These are phyloP conservation scores for Ambispora gerdemannii DNA, from an alignment of 192 early-diverging fungal species.

Conservation along the genomic window DNA sequence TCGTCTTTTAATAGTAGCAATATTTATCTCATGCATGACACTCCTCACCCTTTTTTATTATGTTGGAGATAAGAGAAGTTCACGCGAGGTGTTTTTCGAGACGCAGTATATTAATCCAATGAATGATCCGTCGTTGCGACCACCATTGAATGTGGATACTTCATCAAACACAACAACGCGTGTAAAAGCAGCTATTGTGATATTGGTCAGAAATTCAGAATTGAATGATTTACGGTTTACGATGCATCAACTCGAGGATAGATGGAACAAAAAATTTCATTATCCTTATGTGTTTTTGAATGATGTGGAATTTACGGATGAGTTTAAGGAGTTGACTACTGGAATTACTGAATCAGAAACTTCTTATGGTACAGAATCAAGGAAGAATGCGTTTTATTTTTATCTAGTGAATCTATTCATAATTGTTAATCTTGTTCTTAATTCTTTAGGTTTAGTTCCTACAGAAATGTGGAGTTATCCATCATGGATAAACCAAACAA, in stretches of 20 bases:
- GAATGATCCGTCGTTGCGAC: neutral
- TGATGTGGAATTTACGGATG: constrained; percentile 67
- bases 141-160: too few relatives aligned
- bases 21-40: too few relatives aligned
- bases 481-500: constrained; percentile 62
- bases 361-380: constrained; percentile 10
- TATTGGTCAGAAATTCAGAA: constrained; percentile 71
- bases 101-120: neutral
- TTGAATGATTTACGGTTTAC: constrained; percentile 59
- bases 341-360: constrained; percentile 33
- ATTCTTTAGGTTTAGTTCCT: constrained; percentile 57
- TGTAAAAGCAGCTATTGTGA: constrained; percentile 68
- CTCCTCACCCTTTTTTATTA: too few relatives aligned
- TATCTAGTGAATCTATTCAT: neutral
- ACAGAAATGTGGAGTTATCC: constrained; percentile 76
- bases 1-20: too few relatives aligned
- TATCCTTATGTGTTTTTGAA: constrained; percentile 88
- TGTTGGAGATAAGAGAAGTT: too few relatives aligned
- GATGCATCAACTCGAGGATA: constrained; percentile 67
- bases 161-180: constrained; percentile 28
- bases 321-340: constrained; percentile 58
- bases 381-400: neutral
- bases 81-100: neutral
- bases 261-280: constrained; percentile 69
- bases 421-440: neutral